A percentile compares a stretch with the other conserved stretches of the same genome.
These are phyloP conservation scores for Colletotrichum sp. DNA, from an alignment of 2,329 filamentous ascomycete genomes.

Conservation along the genomic window DNA sequence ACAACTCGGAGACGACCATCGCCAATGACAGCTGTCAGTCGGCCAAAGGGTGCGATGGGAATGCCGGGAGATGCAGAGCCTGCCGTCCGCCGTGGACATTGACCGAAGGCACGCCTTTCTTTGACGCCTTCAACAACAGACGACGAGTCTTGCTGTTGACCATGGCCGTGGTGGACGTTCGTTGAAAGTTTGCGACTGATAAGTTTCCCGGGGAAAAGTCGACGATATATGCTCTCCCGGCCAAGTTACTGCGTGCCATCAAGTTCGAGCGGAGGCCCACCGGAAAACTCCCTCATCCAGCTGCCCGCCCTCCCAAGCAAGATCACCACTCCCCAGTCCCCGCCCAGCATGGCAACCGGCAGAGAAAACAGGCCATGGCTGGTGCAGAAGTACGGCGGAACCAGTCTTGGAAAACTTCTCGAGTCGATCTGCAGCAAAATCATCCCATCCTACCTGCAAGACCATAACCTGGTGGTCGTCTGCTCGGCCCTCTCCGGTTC, in stretches of 20 bases:
- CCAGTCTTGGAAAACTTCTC: conserved; percentile 92
- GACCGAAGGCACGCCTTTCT: not conserved
- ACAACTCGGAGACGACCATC: not conserved
- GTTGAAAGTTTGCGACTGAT: not conserved
- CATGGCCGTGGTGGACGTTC: not conserved
- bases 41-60: not conserved
- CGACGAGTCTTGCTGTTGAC: not conserved
- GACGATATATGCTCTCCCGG: not conserved
- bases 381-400: conserved; percentile 94
- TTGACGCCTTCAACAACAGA: not conserved
- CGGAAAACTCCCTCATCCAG: not conserved
- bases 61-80: not conserved
- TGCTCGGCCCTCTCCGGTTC: conserved; percentile 94
- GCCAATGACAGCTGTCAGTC: not conserved
- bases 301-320: not conserved
- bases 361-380: conserved; percentile 67
- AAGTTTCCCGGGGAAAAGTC: not conserved
- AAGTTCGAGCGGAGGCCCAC: not conserved
- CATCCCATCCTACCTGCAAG: conserved; percentile 25
- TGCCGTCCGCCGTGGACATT: not conserved
- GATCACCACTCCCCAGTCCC: not conserved
- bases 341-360: conserved; percentile 27
- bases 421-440: conserved; percentile 55
- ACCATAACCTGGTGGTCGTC: conserved; percentile 85
- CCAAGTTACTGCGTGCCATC: not conserved